Base-by-base conservation (phyloP, 345 rosid genomes). In the Eucalyptus pauciflora region DNA sequence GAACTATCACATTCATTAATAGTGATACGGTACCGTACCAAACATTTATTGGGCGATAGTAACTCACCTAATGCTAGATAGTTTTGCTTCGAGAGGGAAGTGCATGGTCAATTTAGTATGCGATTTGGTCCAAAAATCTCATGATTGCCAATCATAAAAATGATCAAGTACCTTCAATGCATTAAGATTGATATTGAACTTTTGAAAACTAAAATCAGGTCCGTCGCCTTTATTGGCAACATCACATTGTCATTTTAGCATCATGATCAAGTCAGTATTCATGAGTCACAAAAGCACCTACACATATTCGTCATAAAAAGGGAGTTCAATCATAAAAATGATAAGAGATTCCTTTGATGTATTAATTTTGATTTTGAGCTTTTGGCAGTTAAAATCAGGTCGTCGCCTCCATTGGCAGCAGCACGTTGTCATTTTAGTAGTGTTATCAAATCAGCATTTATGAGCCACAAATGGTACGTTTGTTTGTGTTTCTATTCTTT, bases 21-120 rank as follows among this genome's bases (percentile, higher is more conserved):
- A 22, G 29, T 1, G 0, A 76, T 43, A 10, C 0, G 5, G 43
- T 5, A 37, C 2, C 2, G 4, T 37, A 6, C 41, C 11, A 18
- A 67, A 31, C 22, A 15, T 31, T 7, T 31, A 67, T 67, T 31
- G 9, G 11, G 43, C 17, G 6, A 31, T 1, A 3, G 12, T 3
- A 33, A 33, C 80, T 69, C 4, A 2, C 22, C 22, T 16, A 16
- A 3, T 31, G 25, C 5, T 37, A 10, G 46, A 37, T 71, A 37
- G 8, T 37, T 71, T 71, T 71, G 81, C 15, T 37, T 37, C 3
- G 5, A 37, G 46, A 71, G 37, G 27, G 27, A 37, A 71, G 15
- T 37, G 27, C 27, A 6, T 20, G 46, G 8, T 11, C 46, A 20
- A 10, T 10, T 69, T 71, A 37, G 46, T 5, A 18, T 71, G 46